These are phyloP conservation scores for Gaeumannomyces sp. DNA, from an alignment of 2,329 filamentous ascomycete genomes.

Conservation along the genomic window DNA sequence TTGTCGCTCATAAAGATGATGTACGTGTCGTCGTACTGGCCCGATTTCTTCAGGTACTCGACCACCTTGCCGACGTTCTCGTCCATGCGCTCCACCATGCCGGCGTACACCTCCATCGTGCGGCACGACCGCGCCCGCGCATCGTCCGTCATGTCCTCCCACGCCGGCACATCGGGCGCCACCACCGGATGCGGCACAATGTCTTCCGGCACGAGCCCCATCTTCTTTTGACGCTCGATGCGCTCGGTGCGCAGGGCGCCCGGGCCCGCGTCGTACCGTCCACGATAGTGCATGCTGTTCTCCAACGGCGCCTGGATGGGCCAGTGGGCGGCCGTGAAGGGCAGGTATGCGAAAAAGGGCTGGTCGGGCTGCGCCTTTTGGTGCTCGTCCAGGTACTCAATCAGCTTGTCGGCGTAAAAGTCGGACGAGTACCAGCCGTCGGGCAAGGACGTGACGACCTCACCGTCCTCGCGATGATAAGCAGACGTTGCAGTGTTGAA, in stretches of 20 bases:
- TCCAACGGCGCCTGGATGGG: conserved; percentile 52
- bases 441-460: conserved; percentile 24
- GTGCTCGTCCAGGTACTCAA: conserved; percentile 43
- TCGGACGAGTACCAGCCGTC: conserved; percentile 48
- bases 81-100: conserved; percentile 59
- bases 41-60: conserved; percentile 46
- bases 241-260: conserved; percentile 47
- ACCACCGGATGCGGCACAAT: conserved; percentile 44
- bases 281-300: conserved; percentile 49
- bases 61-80: conserved; percentile 53
- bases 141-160: conserved; percentile 39
- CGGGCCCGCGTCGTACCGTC: conserved; percentile 45
- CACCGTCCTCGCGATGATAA: conserved; percentile 21
- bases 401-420: conserved; percentile 44
- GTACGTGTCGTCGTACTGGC: conserved; percentile 58
- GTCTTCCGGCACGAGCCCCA: conserved; percentile 47
- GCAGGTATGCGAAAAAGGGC: conserved; percentile 54
- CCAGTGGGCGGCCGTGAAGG: conserved; percentile 59
- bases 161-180: conserved; percentile 38
- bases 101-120: conserved; percentile 57
- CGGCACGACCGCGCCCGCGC: conserved; percentile 41
- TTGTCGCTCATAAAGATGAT: conserved; percentile 60
- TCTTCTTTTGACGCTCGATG: conserved; percentile 47
- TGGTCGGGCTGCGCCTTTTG: conserved; percentile 25
- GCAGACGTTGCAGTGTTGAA: conserved; percentile 30